Percentiles rank a stretch among this genome's conserved stretches.
phyloP scores from a whole-genome alignment of 352 stramenopile genomes.

The Globisporangium lucens region DNA sequence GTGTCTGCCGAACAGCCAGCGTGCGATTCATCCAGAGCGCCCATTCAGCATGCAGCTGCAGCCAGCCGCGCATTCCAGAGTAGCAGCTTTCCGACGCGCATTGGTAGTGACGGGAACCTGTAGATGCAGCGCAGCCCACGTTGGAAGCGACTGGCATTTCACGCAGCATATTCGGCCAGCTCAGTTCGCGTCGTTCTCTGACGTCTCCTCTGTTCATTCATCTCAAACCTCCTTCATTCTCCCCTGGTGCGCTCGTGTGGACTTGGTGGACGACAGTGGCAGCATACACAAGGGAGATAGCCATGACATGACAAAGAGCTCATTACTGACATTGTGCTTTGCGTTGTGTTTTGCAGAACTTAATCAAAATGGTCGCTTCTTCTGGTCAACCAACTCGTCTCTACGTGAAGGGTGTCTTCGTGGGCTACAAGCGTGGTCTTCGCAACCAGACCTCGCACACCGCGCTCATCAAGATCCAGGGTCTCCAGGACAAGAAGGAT shows the following conservation, averaged over 20 bases:
- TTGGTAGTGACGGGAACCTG: neutral
- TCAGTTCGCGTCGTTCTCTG: neutral
- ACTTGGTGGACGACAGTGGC: neutral
- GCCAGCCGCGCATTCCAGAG: neutral
- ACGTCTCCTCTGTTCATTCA: neutral
- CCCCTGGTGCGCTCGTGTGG: neutral
- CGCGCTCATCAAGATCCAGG: slow-evolving; percentile 99
- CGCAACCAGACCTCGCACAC: slow-evolving; percentile 98
- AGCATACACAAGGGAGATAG: neutral
- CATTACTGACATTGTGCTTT: slow-evolving; percentile 10
- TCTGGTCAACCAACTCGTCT: slow-evolving; percentile 93
- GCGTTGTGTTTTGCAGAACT: slow-evolving; percentile 46
- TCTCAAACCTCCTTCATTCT: neutral
- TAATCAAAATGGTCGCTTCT: slow-evolving; percentile 89
- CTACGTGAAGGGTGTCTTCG: slow-evolving; percentile 98
- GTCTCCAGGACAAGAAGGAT: slow-evolving; percentile 97
- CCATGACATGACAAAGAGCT: neutral
- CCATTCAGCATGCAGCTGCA: neutral
- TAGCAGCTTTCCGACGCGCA: neutral
- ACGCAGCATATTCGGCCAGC: neutral
- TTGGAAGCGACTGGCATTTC: neutral
- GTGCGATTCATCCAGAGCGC: neutral
- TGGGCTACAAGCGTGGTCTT: slow-evolving; percentile 98
- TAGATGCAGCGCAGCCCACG: neutral
- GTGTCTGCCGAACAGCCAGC: neutral